Base-by-base conservation (phyloP, 2,329 filamentous ascomycete genomes). In the Neophaeococcomyces mojaviensis region DNA sequence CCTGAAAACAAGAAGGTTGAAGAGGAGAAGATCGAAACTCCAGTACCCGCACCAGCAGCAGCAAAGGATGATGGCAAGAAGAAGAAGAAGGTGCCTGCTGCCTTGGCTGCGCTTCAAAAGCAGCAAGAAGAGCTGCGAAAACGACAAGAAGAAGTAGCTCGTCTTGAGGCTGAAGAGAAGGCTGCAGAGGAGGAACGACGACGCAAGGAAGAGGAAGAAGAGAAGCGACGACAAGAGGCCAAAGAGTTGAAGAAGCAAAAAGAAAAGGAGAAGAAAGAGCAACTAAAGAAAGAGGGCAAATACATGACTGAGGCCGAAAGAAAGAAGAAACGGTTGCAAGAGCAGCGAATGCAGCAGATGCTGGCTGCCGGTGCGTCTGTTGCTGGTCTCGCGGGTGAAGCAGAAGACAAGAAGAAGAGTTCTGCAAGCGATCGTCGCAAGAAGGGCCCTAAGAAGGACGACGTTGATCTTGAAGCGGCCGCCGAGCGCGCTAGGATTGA, bases 21-120 rank as follows among this genome's bases (percentile, higher is more conserved):
- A 22, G 13, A 20, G 26, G 66, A 70, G 47, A 74, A 74, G 61
- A 62, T 66, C 26, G 67, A 69, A 44, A 28, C 10, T 28, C 24
- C 24, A n/a, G 58, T 65, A 33, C 66, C 70, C 12, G 68, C 68
- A 28, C 58, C 64, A 18, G 61, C 62, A 39, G 57, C 67, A 22
- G 82, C 78, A 33, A 96, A 95, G 73, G 82, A 82, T 59, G 97
- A 96, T 78, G 58, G 59, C 22, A 82, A 79, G 36, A 96, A 95
- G 73, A 84, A 82, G 61, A 97, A 94, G 79, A 98, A 97, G 72
- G 58, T 97, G 15, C 84, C 86, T 33, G 64, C 65, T 32, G 65
- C 71, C 46, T 67, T 77, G 57, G 67, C 67, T 30, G 71, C 72
- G 47, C 60, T 73, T 30, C 70, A 72, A 55, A 72, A 61, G 53